Base-by-base conservation (phyloP, 129 eudicot species). In the Escallonia rubra region DNA sequence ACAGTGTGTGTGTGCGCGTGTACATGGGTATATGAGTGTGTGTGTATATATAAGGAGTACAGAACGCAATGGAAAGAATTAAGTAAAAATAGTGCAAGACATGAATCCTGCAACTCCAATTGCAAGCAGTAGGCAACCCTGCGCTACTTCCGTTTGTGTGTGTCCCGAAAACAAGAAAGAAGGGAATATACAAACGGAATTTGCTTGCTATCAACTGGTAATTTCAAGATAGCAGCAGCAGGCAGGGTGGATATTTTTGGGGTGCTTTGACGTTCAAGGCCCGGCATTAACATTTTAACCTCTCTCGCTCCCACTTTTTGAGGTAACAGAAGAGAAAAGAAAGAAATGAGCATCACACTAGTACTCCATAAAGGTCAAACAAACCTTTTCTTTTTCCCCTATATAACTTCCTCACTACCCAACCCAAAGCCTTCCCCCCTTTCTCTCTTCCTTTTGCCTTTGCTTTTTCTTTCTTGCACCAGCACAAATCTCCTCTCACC, bases 261-360 rank as follows among this genome's bases (percentile, higher is more conserved):
- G 74, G 68, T 72, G 84, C 55, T 80, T 85, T 78, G 75, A 85
- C 91, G 91, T 88, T 72, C 54, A 76, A 82, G 96, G 89, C 87
- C 96, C 92, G 91, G 83, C 89, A 71, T 46, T 23, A 23, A 23
- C 34, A 23, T n/a, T 46, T 5, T 5, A 46, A 5, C 63, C 46
- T 2, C 12, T 14, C 4, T 14, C n/a, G 8, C 3, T 13, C 59
- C 76, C 79, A 71, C 76, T n/a, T 57, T 80, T 68, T 57, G 14
- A 70, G 79, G 66, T 52, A 49, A 4, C 43, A 14, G 34, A 57
- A 71, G 46, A 47, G 52, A 16, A 55, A 7, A 54, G 6, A 23
- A 11, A 3, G 34, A 48, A 4, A 8, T 38, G 67, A 23, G 56
- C 63, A 23, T 23, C 34, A 23, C 34, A 23, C 34, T 23, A 23